phyloP scores from a whole-genome alignment of 2,329 filamentous ascomycete genomes.

The Ceratocystis cubensis region DNA sequence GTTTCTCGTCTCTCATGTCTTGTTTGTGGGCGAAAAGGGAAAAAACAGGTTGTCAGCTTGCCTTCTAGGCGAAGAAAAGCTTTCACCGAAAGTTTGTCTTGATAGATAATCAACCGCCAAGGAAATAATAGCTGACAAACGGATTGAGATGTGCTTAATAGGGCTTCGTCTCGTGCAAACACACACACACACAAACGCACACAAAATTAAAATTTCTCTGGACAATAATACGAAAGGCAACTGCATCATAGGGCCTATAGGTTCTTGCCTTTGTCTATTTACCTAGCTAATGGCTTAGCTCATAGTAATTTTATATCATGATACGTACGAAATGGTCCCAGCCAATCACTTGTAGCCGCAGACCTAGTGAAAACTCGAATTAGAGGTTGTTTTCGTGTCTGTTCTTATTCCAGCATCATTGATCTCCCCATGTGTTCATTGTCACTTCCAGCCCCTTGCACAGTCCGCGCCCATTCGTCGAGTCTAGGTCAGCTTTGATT shows the following conservation, averaged over 20 bases:
- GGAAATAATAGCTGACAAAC: background rate
- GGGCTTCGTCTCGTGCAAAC: background rate
- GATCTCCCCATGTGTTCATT: background rate
- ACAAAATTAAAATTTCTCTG: background rate
- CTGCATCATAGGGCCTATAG: background rate
- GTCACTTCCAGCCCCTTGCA: background rate
- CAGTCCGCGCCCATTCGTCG: background rate
- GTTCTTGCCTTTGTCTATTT: too few species aligned
- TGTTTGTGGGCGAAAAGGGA: background rate
- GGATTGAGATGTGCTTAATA: background rate
- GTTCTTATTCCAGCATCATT: background rate
- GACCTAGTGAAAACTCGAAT: too few species aligned
- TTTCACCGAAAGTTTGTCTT: background rate
- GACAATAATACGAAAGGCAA: background rate
- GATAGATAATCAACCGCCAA: too few species aligned
- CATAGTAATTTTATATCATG: too few species aligned
- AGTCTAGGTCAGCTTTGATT: background rate
- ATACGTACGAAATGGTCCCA: too few species aligned
- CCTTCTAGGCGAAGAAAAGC: background rate
- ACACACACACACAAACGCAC: background rate
- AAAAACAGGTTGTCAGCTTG: background rate
- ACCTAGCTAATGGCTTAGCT: too few species aligned
- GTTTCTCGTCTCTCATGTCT: background rate
- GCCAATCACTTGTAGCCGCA: too few species aligned
- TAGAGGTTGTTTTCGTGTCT: too few species aligned